Conservation (phyloP, 2,329 filamentous ascomycete genomes). For the Cytospora leucostoma region DNA sequence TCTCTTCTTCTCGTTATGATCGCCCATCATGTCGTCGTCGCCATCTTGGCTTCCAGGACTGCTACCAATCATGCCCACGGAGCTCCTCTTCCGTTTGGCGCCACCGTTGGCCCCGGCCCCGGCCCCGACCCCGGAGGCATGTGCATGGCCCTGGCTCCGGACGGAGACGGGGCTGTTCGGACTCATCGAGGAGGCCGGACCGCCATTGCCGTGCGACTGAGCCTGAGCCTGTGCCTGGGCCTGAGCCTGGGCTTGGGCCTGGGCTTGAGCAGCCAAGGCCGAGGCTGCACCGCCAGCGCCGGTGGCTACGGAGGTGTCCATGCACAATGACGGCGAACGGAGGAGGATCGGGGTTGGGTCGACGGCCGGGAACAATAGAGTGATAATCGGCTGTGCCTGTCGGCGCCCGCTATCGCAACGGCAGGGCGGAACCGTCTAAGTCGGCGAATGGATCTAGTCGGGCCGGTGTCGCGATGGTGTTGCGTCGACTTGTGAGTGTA, state of each 20-base stretch:
- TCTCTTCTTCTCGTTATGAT: slow-evolving; percentile 60
- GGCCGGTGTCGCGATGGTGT: slow-evolving; percentile 28
- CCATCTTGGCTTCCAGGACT: slow-evolving; percentile 62
- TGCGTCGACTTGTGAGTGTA: slow-evolving; percentile 18
- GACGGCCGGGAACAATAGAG: slow-evolving; percentile 1
- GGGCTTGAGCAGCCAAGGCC: slow-evolving; percentile 13
- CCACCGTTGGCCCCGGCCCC: slow-evolving; percentile 46
- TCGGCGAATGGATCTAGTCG: slow-evolving; percentile 24
- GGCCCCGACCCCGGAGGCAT: slow-evolving; percentile 11
- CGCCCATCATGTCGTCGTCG: slow-evolving; percentile 55
- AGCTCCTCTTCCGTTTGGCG: slow-evolving; percentile 63
- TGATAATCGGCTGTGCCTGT: slow-evolving; percentile 4
- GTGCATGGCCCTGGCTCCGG: slow-evolving; percentile 38
- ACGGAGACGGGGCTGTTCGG: slow-evolving; percentile 58
- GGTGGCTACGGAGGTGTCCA: slow-evolving; percentile 42
- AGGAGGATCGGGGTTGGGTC: slow-evolving; percentile 9
- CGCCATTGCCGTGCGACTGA: slow-evolving; percentile 19
- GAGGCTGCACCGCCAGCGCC: slow-evolving; percentile 35
- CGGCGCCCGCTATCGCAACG: slow-evolving; percentile 12
- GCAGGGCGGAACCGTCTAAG: slow-evolving; percentile 20
- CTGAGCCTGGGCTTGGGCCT: slow-evolving; percentile 13
- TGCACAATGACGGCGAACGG: slow-evolving; percentile 27
- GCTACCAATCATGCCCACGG: slow-evolving; percentile 48
- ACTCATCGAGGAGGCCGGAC: slow-evolving; percentile 39
- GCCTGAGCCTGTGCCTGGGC: slow-evolving; percentile 16